These are phyloP conservation scores for Ambrosia artemisiifolia DNA, from an alignment of 129 eudicot genomes.

Conservation along the genomic window DNA sequence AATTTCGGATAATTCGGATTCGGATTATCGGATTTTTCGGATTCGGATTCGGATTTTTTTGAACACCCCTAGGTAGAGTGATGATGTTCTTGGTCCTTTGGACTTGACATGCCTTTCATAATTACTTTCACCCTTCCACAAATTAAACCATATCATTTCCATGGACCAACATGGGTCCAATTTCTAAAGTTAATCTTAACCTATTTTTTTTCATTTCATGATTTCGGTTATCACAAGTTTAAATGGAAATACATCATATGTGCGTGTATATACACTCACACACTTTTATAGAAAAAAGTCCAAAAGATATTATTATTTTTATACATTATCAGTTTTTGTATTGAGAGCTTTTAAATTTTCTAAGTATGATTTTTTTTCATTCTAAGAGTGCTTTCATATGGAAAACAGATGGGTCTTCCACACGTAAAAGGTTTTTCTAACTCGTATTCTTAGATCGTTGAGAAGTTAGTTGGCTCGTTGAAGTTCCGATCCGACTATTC, in stretches of 20 bases:
- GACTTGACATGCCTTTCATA: conserved; percentile 31
- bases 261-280: no score
- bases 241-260: neutral
- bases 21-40: no score
- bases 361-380: neutral
- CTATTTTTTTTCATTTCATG: neutral
- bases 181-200: conserved; percentile 17
- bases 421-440: neutral
- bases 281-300: neutral
- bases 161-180: conserved; percentile 29
- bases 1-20: no score
- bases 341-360: neutral
- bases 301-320: neutral
- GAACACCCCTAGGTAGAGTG: no score
- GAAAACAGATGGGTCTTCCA: neutral
- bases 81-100: conserved; percentile 22
- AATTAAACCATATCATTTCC: conserved; percentile 31
- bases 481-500: neutral
- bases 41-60: no score
- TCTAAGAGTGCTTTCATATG: neutral
- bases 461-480: neutral
- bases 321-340: neutral
- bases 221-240: conserved; percentile 1
- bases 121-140: conserved; percentile 16
- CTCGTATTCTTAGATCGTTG: neutral